Conservation (phyloP, 345 rosid species). For the rapeseed (Brassica napus) region Da-Ae NC_063438.1:5095001-5095500, state of each 20-base stretch:
- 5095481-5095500: neutral
- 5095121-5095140: neutral
- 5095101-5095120: neutral
- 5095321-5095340: neutral
- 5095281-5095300: neutral
- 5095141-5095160: neutral
- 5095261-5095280: neutral
- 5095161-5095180: neutral
- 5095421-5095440: neutral
- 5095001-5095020: neutral
- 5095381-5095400: constrained; percentile 2
- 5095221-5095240: neutral
- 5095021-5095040: neutral
- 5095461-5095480: neutral
- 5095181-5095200: neutral
- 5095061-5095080: neutral
- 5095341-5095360: neutral
- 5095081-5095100: neutral
- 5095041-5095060: neutral
- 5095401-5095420: constrained; percentile 1
- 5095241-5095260: neutral
- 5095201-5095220: neutral
- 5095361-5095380: neutral
- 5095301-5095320: neutral
- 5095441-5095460: neutral